Evolutionary conservation across 108 stramenopile species (phyloP).

Genomic region (Nitzschia palea): DNA sequence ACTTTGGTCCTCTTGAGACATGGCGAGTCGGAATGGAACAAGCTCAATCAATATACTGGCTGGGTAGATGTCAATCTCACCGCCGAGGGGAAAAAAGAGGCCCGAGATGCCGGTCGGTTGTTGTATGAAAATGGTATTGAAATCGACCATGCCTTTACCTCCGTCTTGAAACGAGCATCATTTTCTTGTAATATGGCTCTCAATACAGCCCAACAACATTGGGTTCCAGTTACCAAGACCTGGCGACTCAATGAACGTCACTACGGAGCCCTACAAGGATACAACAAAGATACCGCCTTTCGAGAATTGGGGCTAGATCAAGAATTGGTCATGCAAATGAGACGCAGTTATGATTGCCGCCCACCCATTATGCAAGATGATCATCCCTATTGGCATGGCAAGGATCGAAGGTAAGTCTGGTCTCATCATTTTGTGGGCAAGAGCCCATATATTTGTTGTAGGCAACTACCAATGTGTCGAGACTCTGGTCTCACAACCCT

Average conservation of each 20-base stretch:
- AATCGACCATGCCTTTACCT: conserved; percentile 84
- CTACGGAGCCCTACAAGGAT: conserved; percentile 85
- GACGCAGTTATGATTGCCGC: conserved; percentile 64
- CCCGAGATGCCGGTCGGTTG: conserved; percentile 71
- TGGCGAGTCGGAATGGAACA: conserved; percentile 86
- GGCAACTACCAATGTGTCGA: conserved; percentile 19
- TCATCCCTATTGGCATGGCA: conserved; percentile 88
- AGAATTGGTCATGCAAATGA: conserved; percentile 84
- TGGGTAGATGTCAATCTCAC: conserved; percentile 87
- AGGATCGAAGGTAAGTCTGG: conserved; percentile 72
- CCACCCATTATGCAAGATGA: conserved; percentile 82
- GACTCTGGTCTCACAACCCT: conserved; percentile 6
- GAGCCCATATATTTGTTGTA: conserved; percentile 57
- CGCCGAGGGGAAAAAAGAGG: conserved; percentile 65
- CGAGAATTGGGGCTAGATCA: conserved; percentile 71
- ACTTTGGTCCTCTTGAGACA: conserved; percentile 78
- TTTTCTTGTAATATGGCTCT: conserved; percentile 79
- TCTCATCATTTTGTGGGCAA: too few species aligned
- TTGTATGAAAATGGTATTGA: conserved; percentile 80
- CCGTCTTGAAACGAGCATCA: conserved; percentile 70
- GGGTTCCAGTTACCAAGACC: conserved; percentile 80
- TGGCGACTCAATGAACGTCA: conserved; percentile 90
- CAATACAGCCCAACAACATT: conserved; percentile 78
- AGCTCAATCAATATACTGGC: conserved; percentile 74
- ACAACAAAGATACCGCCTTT: conserved; percentile 80